Base-by-base conservation (phyloP, 495 filamentous ascomycete genomes). In the Xylaria curta region DNA sequence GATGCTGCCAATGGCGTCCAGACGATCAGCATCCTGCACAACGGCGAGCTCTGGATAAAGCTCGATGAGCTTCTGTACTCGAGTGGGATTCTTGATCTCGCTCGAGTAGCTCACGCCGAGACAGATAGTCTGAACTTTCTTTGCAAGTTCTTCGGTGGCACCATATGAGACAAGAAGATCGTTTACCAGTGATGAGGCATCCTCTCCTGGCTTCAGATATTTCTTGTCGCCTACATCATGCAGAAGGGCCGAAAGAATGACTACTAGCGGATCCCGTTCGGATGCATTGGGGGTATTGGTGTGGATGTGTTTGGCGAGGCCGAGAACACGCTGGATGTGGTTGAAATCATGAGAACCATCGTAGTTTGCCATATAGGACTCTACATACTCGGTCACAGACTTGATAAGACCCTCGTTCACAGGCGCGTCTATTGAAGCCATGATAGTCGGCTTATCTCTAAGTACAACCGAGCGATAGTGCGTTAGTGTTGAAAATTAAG, bases 181-280 rank as follows among this genome's bases (percentile, higher is more conserved):
- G 19, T 84, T 74, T 65, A 93, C 87, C 58, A 90, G 77, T 26
- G 85, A 89, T 13, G 84, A 81, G 38, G 84, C 78, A 74, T 88
- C 84, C 73, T 88, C 80, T 63, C 79, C 81, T 15, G 85, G 75
- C 69, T 82, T 72, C 15, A 89, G 77, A 81, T 97, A 97, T 80
- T 97, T 98, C 77, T 87, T 86, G 76, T 98, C 95, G 63, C 91
- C 92, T 12, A 97, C 90, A 76, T 98, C 94, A 80, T 98, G 95
- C 0, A 97, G 87, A 0, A 97, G 86, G 4, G 93, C 93, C 0
- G 90, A 85, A 3, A 97, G 90, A 31, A 89, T 86, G 73, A 97
- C 84, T 36, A 91, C 80, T 15, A 85, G 81, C 31, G 81, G 76
- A 78, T 93, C 85, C 69, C 75, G 78, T 33, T 62, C 81, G 77